These are phyloP conservation scores for Schwanniomyces yamadae DNA, from an alignment of 805 yeast species.

Conservation along the genomic window DNA sequence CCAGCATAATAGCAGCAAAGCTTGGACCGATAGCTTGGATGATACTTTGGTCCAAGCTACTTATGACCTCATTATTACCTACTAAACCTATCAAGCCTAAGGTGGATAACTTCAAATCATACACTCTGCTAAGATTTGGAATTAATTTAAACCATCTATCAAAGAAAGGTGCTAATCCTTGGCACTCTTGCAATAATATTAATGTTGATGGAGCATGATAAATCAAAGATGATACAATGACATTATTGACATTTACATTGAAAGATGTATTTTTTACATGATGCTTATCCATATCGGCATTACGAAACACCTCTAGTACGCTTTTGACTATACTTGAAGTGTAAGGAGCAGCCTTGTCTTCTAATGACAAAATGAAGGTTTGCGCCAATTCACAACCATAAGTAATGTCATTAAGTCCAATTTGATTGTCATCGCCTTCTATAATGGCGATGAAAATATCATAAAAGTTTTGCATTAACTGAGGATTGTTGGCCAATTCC, in stretches of 20 bases:
- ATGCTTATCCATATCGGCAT: conserved; percentile 25
- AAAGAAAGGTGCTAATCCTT: conserved; percentile 51
- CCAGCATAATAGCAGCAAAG: conserved; percentile 52
- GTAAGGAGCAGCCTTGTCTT: conserved; percentile 43
- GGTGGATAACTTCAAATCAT: conserved; percentile 73
- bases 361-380: conserved; percentile 59
- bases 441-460: conserved; percentile 48
- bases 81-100: conserved; percentile 60
- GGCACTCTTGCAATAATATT: conserved; percentile 43
- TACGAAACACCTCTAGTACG: conserved; percentile 39
- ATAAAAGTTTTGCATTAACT: conserved; percentile 48
- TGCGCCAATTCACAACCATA: conserved; percentile 64
- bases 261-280: conserved; percentile 34
- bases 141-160: conserved; percentile 63
- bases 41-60: conserved; percentile 13
- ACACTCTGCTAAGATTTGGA: conserved; percentile 63
- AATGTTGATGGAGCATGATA: conserved; percentile 59
- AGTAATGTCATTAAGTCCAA: conserved; percentile 55
- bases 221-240: conserved; percentile 61
- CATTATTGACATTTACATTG: conserved; percentile 55
- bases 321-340: conserved; percentile 46
- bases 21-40: conserved; percentile 48
- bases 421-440: conserved; percentile 44
- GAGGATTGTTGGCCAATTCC: conserved; percentile 32
- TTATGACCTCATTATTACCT: conserved; percentile 24